Base-by-base conservation (phyloP, 2,329 filamentous ascomycete species). In the Sporothrix sp. region DNA sequence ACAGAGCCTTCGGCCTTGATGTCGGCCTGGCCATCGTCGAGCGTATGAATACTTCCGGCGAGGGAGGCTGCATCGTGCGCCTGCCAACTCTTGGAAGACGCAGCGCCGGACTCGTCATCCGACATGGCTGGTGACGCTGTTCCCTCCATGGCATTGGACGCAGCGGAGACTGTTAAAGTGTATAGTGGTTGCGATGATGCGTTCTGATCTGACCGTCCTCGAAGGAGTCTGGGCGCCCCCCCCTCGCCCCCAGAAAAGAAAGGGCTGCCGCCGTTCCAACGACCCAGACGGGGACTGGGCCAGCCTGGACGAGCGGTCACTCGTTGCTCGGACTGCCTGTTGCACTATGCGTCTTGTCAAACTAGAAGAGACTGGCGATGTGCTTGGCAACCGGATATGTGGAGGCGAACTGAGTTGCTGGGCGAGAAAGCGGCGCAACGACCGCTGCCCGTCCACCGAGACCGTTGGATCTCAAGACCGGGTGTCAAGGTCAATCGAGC, bases 11-110 rank as follows among this genome's bases (percentile, higher is more conserved):
- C 56, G 1, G 18, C 28, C 25, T 56, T 58, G 25, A 55, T 30
- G 2, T 52, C 32, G 30, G 23, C 37, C 10, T 50, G 52, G 8
- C 51, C 48, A 18, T 48, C 48, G 40, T 53, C 48, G 21, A 23
- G 33, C 2, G 50, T 54, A 16, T 23, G 47, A 10, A 45, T 4
- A 28, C 56, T 53, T 2, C 48, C 52, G 4, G 37, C 32, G 5
- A 50, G 44, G 1, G 52, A 54, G 2, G 45, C 36, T 4, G n/a
- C 23, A 11, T 56, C 52, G 7, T 54, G 43, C 4, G 50, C 46
- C 21, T 38, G 50, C 54, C 55, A 57, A 37, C 54, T 54, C 28
- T 46, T 51, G 20, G 53, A 35, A 11, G 54, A 53, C 13, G 36
- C 25, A 35, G 4, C 36, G 25, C 32, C 47, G n/a, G 45, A 50